phyloP scores from a whole-genome alignment of 805 yeast species.

The Wickerhamiella domercqiae region DNA sequence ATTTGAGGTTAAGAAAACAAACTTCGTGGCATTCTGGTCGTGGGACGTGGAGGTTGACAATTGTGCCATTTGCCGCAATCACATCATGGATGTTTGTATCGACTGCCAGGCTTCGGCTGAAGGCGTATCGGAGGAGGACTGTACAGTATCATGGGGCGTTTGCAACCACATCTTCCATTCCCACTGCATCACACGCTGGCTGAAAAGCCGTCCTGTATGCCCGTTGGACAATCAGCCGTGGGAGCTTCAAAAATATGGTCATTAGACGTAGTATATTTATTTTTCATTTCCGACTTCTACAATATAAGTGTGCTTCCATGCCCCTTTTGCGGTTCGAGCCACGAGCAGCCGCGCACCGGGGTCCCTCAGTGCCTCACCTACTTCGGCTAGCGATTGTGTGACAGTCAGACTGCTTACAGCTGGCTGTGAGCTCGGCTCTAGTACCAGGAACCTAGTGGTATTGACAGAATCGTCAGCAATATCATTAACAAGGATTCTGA shows the following conservation, averaged over 20 bases:
- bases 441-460: slow-evolving; percentile 70
- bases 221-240: slow-evolving; percentile 92
- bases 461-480: slow-evolving; percentile 64
- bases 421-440: slow-evolving; percentile 19
- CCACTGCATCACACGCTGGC: slow-evolving; percentile 94
- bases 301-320: slow-evolving; percentile 6
- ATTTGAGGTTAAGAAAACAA: slow-evolving; percentile 94
- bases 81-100: slow-evolving; percentile 92
- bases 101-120: slow-evolving; percentile 83
- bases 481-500: slow-evolving; percentile 34
- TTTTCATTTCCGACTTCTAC: slow-evolving; percentile 5
- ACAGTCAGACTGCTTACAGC: not conserved
- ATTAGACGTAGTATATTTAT: slow-evolving; percentile 21
- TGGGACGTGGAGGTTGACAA: slow-evolving; percentile 95
- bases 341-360: not conserved
- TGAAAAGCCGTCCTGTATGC: slow-evolving; percentile 87
- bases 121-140: slow-evolving; percentile 48
- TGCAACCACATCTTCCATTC: slow-evolving; percentile 98
- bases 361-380: not conserved
- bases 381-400: not conserved
- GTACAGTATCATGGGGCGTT: slow-evolving; percentile 93
- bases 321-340: not conserved
- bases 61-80: slow-evolving; percentile 96
- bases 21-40: slow-evolving; percentile 99
- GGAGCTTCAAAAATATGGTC: slow-evolving; percentile 62